Percentiles rank a stretch among this genome's conserved stretches.
Conservation (phyloP, 192 early-diverging fungal species). For the Funneliformis mosseae region DNA sequence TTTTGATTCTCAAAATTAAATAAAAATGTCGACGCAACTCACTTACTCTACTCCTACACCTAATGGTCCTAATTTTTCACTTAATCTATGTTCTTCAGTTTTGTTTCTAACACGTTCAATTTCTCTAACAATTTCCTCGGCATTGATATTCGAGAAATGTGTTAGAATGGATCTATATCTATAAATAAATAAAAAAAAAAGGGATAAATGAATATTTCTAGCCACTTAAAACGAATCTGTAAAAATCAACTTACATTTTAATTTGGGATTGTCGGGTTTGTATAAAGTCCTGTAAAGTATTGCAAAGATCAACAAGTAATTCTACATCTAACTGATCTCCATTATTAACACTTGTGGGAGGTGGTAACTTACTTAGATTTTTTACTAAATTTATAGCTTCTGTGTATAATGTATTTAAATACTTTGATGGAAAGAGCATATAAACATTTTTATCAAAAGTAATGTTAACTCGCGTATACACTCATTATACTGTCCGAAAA, state of each 20-base stretch:
- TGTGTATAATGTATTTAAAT: background rate
- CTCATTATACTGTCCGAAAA: background rate
- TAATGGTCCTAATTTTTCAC: conserved; percentile 32
- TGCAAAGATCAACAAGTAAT: background rate
- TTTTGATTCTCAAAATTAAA: no score
- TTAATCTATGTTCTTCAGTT: background rate
- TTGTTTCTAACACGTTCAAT: conserved; percentile 23
- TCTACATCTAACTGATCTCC: conserved; percentile 9
- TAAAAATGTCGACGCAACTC: background rate
- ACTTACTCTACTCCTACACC: conserved; percentile 39
- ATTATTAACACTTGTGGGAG: background rate
- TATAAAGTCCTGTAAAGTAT: conserved; percentile 30
- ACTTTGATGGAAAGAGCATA: background rate
- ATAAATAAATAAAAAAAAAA: background rate
- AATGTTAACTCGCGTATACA: background rate
- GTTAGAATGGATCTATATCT: conserved; percentile 41
- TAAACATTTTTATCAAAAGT: background rate
- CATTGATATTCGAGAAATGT: conserved; percentile 20
- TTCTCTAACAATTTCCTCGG: conserved; percentile 33
- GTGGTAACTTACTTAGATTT: background rate
- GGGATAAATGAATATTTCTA: background rate
- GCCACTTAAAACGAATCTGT: background rate
- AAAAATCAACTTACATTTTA: background rate
- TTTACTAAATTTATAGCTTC: conserved; percentile 17
- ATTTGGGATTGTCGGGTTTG: conserved; percentile 26